phyloP scores from a whole-genome alignment of 2,329 filamentous ascomycete genomes.

The Leptographium wingfieldii region DNA sequence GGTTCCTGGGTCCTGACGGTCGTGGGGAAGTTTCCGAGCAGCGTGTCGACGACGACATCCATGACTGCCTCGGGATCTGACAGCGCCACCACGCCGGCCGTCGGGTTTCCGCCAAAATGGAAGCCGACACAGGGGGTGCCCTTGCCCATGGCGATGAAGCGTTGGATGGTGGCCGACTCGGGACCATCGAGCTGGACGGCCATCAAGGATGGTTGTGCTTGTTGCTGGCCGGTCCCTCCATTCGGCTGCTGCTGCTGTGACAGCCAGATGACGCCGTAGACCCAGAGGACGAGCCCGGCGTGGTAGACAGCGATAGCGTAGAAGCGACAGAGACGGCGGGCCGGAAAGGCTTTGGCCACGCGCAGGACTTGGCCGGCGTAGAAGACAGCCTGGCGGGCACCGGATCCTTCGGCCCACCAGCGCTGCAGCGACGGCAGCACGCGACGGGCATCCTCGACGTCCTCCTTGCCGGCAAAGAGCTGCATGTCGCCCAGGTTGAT shows the following conservation, averaged over 20 bases:
- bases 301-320: conserved; percentile 58
- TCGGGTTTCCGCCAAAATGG: conserved; percentile 17
- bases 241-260: background rate
- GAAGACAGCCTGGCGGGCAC: conserved; percentile 10
- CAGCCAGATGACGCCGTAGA: conserved; percentile 43
- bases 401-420: conserved; percentile 9
- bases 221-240: background rate
- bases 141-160: conserved; percentile 44
- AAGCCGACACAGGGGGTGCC: conserved; percentile 25
- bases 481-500: conserved; percentile 53
- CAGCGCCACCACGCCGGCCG: conserved; percentile 26
- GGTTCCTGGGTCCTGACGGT: conserved; percentile 22
- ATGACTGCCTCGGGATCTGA: conserved; percentile 47
- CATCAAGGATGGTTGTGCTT: background rate
- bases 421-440: conserved; percentile 9
- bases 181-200: background rate
- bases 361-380: conserved; percentile 12
- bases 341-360: conserved; percentile 18
- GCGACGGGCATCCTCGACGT: conserved; percentile 47
- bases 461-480: conserved; percentile 53
- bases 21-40: conserved; percentile 36
- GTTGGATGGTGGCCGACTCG: conserved; percentile 16
- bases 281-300: conserved; percentile 55
- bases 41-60: conserved; percentile 41
- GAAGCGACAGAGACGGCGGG: conserved; percentile 48